phyloP scores from a whole-genome alignment of 768 basidiomycete genomes.

The Pisolithus orientalis region DNA sequence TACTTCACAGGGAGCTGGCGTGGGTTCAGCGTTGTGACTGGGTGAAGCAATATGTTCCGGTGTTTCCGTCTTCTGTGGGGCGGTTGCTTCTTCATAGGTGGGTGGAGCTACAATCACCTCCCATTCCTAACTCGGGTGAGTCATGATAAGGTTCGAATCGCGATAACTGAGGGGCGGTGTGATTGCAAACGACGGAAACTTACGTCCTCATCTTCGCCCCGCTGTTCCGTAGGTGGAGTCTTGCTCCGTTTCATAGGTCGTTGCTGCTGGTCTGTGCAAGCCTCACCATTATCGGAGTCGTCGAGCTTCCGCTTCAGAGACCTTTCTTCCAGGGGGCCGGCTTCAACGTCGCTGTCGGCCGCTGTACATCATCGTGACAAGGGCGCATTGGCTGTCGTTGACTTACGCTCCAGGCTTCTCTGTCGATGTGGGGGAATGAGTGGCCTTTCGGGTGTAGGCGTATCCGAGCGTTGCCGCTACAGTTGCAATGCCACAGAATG shows the following conservation, averaged over 20 bases:
- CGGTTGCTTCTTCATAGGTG: conserved; percentile 16
- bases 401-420: conserved; percentile 26
- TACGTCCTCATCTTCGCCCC: conserved; percentile 22
- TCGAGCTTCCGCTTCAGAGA: conserved; percentile 29
- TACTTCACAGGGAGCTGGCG: conserved; percentile 14
- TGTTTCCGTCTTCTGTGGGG: conserved; percentile 3
- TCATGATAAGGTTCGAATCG: conserved; percentile 16
- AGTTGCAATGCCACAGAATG: conserved; percentile 52
- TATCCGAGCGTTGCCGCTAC: conserved; percentile 57
- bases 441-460: conserved; percentile 42
- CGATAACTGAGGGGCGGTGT: not conserved
- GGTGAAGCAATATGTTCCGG: not conserved
- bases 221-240: conserved; percentile 35
- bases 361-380: conserved; percentile 21
- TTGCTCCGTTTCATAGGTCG: conserved; percentile 31
- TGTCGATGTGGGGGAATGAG: conserved; percentile 10
- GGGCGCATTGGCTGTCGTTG: conserved; percentile 23
- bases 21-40: not conserved
- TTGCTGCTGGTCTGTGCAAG: conserved; percentile 25
- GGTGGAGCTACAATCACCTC: conserved; percentile 27
- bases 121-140: conserved; percentile 24
- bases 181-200: conserved; percentile 5
- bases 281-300: conserved; percentile 17
- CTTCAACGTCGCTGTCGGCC: conserved; percentile 27
- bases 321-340: conserved; percentile 19